Percentiles rank a stretch among this genome's conserved stretches.
phyloP scores from a whole-genome alignment of 805 yeast species.

The Wickerhamiella cacticola region DNA sequence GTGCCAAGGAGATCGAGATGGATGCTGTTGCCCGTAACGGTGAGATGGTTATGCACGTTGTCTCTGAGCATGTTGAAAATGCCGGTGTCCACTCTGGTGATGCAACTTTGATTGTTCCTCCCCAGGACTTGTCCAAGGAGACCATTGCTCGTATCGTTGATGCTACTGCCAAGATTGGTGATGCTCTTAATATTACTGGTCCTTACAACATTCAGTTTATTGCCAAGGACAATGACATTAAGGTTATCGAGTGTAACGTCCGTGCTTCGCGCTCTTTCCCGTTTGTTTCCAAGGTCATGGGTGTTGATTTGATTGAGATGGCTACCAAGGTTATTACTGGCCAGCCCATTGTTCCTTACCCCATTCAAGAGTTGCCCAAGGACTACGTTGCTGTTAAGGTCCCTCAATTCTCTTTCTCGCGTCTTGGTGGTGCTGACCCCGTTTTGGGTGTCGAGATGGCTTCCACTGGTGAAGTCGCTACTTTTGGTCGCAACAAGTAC shows the following conservation, averaged over 20 bases:
- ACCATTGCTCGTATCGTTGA: conserved; percentile 83
- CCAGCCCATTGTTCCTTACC: conserved; percentile 77
- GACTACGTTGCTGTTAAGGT: conserved; percentile 94
- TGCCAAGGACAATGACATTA: conserved; percentile 88
- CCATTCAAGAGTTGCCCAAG: conserved; percentile 75
- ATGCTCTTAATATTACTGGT: conserved; percentile 90
- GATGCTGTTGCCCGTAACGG: conserved; percentile 97
- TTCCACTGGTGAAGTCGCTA: conserved; percentile 97
- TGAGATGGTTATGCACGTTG: conserved; percentile 90
- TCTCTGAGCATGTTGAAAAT: conserved; percentile 95
- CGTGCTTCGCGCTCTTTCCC: conserved; percentile 99
- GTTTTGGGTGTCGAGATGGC: conserved; percentile 98
- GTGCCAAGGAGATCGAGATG: conserved; percentile 97
- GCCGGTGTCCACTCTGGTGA: conserved; percentile 99
- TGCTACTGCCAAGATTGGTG: conserved; percentile 92
- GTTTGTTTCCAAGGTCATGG: conserved; percentile 93
- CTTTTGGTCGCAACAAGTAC: conserved; percentile 89
- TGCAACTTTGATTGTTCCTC: conserved; percentile 94
- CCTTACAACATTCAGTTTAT: conserved; percentile 96
- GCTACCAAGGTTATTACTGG: conserved; percentile 95
- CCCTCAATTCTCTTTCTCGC: conserved; percentile 94
- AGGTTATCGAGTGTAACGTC: conserved; percentile 96
- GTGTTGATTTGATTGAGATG: conserved; percentile 91
- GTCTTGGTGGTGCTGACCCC: conserved; percentile 96
- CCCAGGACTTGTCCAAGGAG: conserved; percentile 86